Evolutionary conservation across 2,329 filamentous ascomycete genomes (phyloP), one percentile per base, ranked within the genome.

Genomic region (Xylariaceae sp.): DNA sequence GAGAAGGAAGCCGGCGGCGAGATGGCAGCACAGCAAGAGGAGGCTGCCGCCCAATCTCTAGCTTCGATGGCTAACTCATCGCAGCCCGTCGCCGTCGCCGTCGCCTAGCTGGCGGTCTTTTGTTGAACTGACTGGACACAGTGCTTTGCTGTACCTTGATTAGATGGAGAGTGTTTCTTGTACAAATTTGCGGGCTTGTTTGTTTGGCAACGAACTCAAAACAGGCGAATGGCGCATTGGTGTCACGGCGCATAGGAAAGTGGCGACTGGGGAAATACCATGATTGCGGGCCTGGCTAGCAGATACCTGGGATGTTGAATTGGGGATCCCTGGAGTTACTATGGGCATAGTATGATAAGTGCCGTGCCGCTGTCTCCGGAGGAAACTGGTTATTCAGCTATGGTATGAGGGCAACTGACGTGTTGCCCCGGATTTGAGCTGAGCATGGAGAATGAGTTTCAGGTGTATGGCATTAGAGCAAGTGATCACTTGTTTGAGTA

Each of bases 1-100:
- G 94, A 97, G 76, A 77, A 79, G 39, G 83, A 86, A 68, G 82
- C 82, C 44, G 82, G 82, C 55, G 83, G 82, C 48, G 81, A 85
- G 68, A 82, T 83, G 53, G 80, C 77, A 9, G 71, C 74, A 55
- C 73, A 80, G 47, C 72, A 77, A 56, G 73, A 76, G 62, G 71
- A 76, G 61, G 59, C 66, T 8, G 65, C 61, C 42, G 60, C 64
- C 45, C 65, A 72, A 48, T 70, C 71, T 11, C 65, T 70, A 51
- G 67, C 64, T 3, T 68, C 70, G 4, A 67, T 72, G 19, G 65
- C 67, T 11, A 65, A 61, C n/a, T 64, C 68, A 29, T 68, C 68
- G 19, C 62, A 59, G 39, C 58, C 62, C 34, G 66, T 69, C 29
- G 66, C 67, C 30, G 67, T 65, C 6, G 65, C 68, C 6, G 65